These are phyloP conservation scores for Dalbergia cultrata DNA, from an alignment of 306 rosid genomes.

Conservation along the genomic window DNA sequence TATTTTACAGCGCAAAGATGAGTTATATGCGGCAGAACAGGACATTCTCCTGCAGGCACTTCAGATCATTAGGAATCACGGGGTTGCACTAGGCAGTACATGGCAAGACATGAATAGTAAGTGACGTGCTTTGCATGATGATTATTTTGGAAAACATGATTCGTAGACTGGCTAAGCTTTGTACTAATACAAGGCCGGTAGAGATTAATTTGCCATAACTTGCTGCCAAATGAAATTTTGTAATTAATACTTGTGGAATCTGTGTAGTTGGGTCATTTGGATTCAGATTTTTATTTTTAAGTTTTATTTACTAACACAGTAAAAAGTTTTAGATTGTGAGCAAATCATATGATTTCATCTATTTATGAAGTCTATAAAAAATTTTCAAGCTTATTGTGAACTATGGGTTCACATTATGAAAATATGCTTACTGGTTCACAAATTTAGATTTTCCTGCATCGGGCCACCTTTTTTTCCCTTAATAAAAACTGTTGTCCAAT, in stretches of 20 bases:
- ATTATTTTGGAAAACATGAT: conserved; percentile 4
- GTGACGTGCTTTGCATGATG: conserved; percentile 24
- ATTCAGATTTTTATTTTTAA: too few species aligned
- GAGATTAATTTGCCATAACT: conserved; percentile 7
- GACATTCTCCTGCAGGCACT: conserved; percentile 77
- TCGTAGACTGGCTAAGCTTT: background rate
- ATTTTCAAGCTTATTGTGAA: too few species aligned
- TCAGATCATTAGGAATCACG: conserved; percentile 72
- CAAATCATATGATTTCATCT: too few species aligned
- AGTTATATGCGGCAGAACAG: conserved; percentile 73
- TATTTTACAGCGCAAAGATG: conserved; percentile 70
- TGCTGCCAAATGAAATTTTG: conserved; percentile 8
- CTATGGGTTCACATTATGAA: too few species aligned
- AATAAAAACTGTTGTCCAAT: too few species aligned
- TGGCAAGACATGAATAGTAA: conserved; percentile 39
- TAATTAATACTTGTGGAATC: background rate
- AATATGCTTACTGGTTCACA: too few species aligned
- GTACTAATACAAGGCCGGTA: conserved; percentile 3
- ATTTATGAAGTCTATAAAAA: too few species aligned
- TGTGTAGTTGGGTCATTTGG: conserved; percentile 1
- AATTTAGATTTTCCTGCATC: too few species aligned
- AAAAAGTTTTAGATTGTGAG: too few species aligned
- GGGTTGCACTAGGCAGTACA: conserved; percentile 65
- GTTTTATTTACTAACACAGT: too few species aligned
- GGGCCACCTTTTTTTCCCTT: too few species aligned